phyloP scores from a whole-genome alignment of 2,329 filamentous ascomycete genomes.

The Ophiognomonia clavigignenti-juglandacearum region DNA sequence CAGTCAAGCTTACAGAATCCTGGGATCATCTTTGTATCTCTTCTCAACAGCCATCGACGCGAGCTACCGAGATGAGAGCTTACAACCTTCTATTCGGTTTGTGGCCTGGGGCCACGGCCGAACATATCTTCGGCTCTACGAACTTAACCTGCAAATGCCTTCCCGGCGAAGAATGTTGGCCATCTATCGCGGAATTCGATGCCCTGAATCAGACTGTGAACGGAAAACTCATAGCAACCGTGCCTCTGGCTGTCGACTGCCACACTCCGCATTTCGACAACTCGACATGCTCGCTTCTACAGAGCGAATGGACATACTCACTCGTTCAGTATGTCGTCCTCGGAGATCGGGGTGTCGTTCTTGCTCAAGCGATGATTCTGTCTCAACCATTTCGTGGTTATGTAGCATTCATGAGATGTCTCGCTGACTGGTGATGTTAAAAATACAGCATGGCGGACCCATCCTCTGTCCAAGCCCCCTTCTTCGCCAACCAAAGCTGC shows the following conservation, averaged over 20 bases:
- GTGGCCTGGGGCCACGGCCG: background rate
- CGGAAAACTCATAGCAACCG: slow-evolving; percentile 42
- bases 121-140: background rate
- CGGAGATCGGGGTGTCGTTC: too few relatives aligned
- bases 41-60: too few relatives aligned
- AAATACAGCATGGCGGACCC: slow-evolving; percentile 16
- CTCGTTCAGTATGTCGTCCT: slow-evolving; percentile 27
- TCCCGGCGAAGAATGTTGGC: slow-evolving; percentile 48
- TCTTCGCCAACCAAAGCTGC: slow-evolving; percentile 21
- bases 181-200: slow-evolving; percentile 34
- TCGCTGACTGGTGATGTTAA: too few relatives aligned
- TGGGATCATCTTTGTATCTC: too few relatives aligned
- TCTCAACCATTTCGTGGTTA: too few relatives aligned
- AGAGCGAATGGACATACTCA: slow-evolving; percentile 31
- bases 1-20: too few relatives aligned
- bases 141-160: slow-evolving; percentile 24
- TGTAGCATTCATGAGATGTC: too few relatives aligned
- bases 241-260: slow-evolving; percentile 41
- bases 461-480: slow-evolving; percentile 26
- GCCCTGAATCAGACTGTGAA: slow-evolving; percentile 42
- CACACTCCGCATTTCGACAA: slow-evolving; percentile 36
- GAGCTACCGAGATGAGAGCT: background rate
- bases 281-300: slow-evolving; percentile 29
- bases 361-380: too few relatives aligned
- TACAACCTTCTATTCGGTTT: background rate